Percentiles rank a stretch among this genome's conserved stretches.
These are phyloP conservation scores for Lolium multiflorum DNA, from an alignment of 176 grass and related monocot species.

Conservation along the genomic window DNA sequence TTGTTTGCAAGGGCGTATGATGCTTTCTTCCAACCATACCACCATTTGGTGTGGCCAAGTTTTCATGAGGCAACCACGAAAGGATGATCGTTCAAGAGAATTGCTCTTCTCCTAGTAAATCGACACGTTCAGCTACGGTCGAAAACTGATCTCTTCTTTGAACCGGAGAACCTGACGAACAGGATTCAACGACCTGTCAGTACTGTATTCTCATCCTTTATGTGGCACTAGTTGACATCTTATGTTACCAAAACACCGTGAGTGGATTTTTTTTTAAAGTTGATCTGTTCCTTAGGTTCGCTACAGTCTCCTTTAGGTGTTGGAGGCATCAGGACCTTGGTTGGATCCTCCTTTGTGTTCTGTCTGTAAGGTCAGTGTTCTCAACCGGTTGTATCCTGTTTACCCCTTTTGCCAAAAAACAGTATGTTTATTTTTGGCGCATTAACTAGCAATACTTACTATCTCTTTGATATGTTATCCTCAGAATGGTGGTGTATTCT, in stretches of 20 bases:
- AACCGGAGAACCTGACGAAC: background rate
- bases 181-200: slow-evolving; percentile 20
- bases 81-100: background rate
- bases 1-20: slow-evolving; percentile 6
- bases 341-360: background rate
- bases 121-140: background rate
- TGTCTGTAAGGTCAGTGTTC: slow-evolving; percentile 1
- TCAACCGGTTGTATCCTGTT: background rate
- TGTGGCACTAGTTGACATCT: background rate
- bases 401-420: background rate
- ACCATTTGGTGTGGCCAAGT: background rate
- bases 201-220: background rate
- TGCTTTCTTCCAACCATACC: slow-evolving; percentile 25
- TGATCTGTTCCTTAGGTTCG: background rate
- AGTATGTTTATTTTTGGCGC: background rate
- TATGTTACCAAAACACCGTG: background rate
- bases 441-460: background rate
- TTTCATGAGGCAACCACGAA: background rate
- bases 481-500: background rate
- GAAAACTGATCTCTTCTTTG: slow-evolving; percentile 12
- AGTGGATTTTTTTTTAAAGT: background rate
- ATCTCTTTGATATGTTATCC: slow-evolving; percentile 6
- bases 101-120: background rate
- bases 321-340: background rate
- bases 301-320: background rate